Percentiles rank a stretch among this genome's conserved stretches.
Conservation (phyloP, 345 rosid species). For the Syzygium aqueum region DNA sequence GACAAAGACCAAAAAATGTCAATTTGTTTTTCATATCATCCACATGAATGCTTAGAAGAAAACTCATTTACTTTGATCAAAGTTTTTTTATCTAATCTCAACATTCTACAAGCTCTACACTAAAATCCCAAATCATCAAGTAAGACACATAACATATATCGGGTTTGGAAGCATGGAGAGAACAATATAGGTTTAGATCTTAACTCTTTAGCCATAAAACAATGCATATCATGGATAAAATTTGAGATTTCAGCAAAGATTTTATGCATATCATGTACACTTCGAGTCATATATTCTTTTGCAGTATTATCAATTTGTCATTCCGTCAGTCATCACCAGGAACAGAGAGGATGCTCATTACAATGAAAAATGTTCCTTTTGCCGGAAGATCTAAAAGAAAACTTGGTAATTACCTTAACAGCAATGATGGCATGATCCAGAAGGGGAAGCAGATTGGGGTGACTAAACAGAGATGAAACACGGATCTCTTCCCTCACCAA, state of each 20-base stretch:
- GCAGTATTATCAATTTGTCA: not conserved
- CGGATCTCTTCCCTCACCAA: slow-evolving; percentile 91
- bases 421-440: slow-evolving; percentile 92
- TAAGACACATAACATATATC: not conserved
- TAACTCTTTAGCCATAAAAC: not conserved
- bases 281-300: not conserved
- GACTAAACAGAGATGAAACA: slow-evolving; percentile 82
- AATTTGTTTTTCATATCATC: not conserved
- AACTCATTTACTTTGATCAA: not conserved
- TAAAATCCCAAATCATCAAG: not conserved
- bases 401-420: slow-evolving; percentile 46
- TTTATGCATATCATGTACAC: not conserved
- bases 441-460: slow-evolving; percentile 85
- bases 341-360: not conserved
- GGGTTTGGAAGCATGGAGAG: not conserved
- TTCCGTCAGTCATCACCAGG: not conserved
- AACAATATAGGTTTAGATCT: not conserved
- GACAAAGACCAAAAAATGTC: not conserved
- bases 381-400: not conserved
- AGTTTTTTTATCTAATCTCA: not conserved
- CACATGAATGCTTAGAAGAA: not conserved
- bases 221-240: not conserved
- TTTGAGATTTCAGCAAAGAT: not conserved
- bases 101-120: not conserved
- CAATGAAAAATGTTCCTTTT: not conserved